Conservation (phyloP, 2,329 filamentous ascomycete species). For the Colletotrichum sp. region DNA sequence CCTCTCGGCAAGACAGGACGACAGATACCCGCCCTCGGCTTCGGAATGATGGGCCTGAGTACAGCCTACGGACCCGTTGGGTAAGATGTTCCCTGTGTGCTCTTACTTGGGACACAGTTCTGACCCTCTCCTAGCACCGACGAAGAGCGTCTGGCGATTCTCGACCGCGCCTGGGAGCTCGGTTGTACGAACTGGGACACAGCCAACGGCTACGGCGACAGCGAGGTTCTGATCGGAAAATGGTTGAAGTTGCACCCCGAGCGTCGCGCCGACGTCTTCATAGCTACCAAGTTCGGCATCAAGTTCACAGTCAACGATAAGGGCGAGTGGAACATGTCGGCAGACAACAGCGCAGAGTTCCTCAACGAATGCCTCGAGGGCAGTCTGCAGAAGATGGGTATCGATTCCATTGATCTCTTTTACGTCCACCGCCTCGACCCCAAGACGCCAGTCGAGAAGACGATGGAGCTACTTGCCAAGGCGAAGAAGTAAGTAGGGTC, state of each 20-base stretch:
- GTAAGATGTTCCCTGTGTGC: slow-evolving; percentile 32
- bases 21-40: slow-evolving; percentile 47
- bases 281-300: background rate
- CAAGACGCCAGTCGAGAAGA: slow-evolving; percentile 45
- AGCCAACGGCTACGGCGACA: background rate
- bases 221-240: background rate
- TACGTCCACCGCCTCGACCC: slow-evolving; percentile 57
- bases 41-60: slow-evolving; percentile 49
- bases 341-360: slow-evolving; percentile 39
- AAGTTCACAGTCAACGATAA: background rate
- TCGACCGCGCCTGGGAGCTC: background rate
- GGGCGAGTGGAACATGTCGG: background rate
- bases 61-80: slow-evolving; percentile 37
- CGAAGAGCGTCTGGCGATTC: background rate
- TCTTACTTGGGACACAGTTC: background rate
- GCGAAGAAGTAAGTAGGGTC: background rate
- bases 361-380: slow-evolving; percentile 35
- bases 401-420: slow-evolving; percentile 60
- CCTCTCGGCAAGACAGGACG: slow-evolving; percentile 50
- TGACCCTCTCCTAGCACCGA: background rate
- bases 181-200: background rate
- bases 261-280: background rate
- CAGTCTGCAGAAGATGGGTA: slow-evolving; percentile 51
- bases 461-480: background rate
- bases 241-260: background rate